Evolutionary conservation across 1,284 basidiomycete species (phyloP).

Genomic region (Cutaneotrichosporon spelunceum): DNA sequence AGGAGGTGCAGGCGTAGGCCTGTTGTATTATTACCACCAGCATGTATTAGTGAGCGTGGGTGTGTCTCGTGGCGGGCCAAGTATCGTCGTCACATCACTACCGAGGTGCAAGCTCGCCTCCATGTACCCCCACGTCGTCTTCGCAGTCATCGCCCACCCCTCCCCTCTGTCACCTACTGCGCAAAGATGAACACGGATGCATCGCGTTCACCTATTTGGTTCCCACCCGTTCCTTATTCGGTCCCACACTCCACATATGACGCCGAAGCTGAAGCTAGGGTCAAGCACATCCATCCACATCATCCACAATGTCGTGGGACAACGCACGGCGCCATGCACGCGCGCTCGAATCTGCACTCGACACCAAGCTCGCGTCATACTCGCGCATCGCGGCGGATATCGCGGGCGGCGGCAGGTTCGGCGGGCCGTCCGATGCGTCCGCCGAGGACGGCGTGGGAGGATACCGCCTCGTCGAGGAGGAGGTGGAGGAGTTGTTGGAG

Average conservation of each 20-base stretch:
- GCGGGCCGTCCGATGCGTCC: constrained; percentile 32
- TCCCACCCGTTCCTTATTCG: too few species aligned
- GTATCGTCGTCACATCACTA: too few species aligned
- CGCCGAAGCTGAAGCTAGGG: too few species aligned
- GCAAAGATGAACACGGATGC: too few species aligned
- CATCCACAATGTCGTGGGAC: constrained; percentile 49
- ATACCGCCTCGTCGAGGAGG: constrained; percentile 66
- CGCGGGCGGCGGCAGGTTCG: constrained; percentile 44
- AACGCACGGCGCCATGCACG: constrained; percentile 75
- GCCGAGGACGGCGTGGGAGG: constrained; percentile 67
- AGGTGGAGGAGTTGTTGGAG: constrained; percentile 79
- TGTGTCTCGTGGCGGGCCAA: too few species aligned
- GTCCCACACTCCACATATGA: too few species aligned
- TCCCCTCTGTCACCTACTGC: too few species aligned
- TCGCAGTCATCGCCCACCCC: too few species aligned
- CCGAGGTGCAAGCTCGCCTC: too few species aligned
- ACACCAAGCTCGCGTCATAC: constrained; percentile 84
- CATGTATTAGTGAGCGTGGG: background rate
- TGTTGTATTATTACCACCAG: constrained; percentile 2
- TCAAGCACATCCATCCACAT: background rate
- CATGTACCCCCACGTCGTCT: too few species aligned
- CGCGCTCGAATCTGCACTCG: constrained; percentile 84
- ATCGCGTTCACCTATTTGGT: too few species aligned
- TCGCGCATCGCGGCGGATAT: constrained; percentile 76
- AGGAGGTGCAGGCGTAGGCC: constrained; percentile 10